phyloP scores from a whole-genome alignment of 2,329 filamentous ascomycete genomes.

The Beauveria caledonica region DNA sequence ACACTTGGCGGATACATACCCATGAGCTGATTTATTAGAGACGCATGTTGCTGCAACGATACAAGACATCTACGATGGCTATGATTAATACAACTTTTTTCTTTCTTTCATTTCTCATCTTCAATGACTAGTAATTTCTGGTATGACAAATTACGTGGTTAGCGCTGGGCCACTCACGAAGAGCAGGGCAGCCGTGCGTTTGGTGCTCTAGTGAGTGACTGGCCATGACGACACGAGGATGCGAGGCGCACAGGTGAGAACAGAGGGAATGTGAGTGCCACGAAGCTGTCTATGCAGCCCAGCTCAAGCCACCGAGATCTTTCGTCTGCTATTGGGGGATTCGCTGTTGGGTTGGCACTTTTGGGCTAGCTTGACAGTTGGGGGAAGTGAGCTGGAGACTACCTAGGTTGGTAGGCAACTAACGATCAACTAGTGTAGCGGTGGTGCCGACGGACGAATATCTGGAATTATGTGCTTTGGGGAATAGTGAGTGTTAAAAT shows the following conservation, averaged over 20 bases:
- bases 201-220: no score
- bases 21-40: neutral
- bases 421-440: no score
- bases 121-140: neutral
- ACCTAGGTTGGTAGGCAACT: no score
- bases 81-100: neutral
- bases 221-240: conserved; percentile 5
- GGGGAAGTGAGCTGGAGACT: no score
- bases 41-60: conserved; percentile 5
- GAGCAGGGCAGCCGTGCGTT: neutral
- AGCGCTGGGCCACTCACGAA: neutral
- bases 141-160: neutral
- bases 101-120: neutral
- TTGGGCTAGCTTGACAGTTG: no score
- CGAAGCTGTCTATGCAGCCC: neutral
- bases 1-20: conserved; percentile 7
- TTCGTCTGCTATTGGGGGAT: no score
- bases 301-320: no score
- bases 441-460: no score
- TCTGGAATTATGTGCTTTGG: no score
- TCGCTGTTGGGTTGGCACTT: no score
- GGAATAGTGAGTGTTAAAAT: no score
- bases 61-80: conserved; percentile 2
- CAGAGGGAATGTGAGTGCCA: neutral
- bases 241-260: neutral